Base-by-base conservation (phyloP, 1,139 yeast genomes). In the Sugiyamaella sp. region DNA sequence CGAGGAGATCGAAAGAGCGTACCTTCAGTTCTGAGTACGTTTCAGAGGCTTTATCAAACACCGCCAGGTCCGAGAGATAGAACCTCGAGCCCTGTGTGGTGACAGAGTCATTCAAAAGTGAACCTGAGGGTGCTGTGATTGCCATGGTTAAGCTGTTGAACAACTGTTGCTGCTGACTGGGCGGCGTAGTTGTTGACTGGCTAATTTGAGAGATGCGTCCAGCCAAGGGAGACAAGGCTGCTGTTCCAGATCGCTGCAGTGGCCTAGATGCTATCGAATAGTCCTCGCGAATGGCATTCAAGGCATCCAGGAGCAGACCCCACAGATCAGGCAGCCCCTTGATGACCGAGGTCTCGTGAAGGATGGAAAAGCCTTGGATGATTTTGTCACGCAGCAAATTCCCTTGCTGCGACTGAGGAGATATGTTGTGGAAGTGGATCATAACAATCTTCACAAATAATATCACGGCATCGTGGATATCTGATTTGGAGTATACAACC, bases 1-100 rank as follows among this genome's bases (percentile, higher is more conserved):
- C 95, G 51, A 88, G 74, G 52, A 87, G 70, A 63, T 86, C 93
- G 69, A 84, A 86, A 4, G 81, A 71, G 52, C 78, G 72, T 29
- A 75, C 63, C 19, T 64, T 68, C 51, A 77, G 71, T 21, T 71
- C 76, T 9, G 67, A 55, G 55, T 71, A 72, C 1, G 64, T 57
- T 8, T 70, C 69, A 4, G 61, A 61, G 16, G 66, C 54, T 44
- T 69, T 70, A 32, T 74, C 71, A 53, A 61, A 70, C 8, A 76
- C 59, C 46, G 66, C 66, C 38, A 77, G 63, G 53, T 73, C 66
- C 1, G 60, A 56, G 14, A 65, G 58, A 24, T 68, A 66, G 21
- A 66, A 66, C 8, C 64, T 58, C 17, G 55, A 57, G 21, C 42
- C 46, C n/a, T n/a, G n/a, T n/a, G n/a, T n/a, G n/a, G n/a, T n/a